Base-by-base conservation (phyloP, 2,329 filamentous ascomycete genomes). In the Colletotrichum sp. region DNA sequence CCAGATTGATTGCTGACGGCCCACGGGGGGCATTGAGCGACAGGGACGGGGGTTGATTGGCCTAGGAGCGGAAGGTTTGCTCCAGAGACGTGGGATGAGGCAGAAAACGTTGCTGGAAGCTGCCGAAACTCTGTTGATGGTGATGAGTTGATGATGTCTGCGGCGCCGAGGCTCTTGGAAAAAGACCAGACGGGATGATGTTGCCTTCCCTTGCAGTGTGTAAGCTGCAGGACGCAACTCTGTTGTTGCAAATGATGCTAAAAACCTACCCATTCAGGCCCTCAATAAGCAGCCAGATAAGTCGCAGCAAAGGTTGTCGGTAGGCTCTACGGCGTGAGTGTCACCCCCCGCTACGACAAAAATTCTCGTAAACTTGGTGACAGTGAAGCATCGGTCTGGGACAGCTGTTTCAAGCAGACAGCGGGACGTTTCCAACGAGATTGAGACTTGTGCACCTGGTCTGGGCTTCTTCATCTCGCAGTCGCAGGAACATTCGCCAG, bases 321-420 rank as follows among this genome's bases (percentile, higher is more conserved):
- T 13, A 52, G n/a, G 10, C n/a, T 52, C 43, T 52, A 21, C 38
- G 38, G 38, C 38, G 38, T 48, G 12, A 52, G 43, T 21, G n/a
- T n/a, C n/a, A 52, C 10, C 18, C 43, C n/a, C 43, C n/a, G 43
- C n/a, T 52, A 52, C 43, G 43, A 52, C 43, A 7, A 21, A n/a
- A 21, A 52, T 52, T 21, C 28, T 32, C 34, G 34, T 26, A 24
- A 43, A 24, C 67, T n/a, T 48, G 55, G 32, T 30, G 34, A 34
- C 34, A 43, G 63, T 48, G 73, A 72, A 72, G 61, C 69, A 43
- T 75, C 63, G 55, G 68, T 67, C 58, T 67, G 73, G 57, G 69
- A 75, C 58, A 16, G 38, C 64, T 61, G 73, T 75, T 75, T 75
- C 73, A 72, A 75, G 64, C 73, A 73, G 73, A 73, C 63, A 36